Evolutionary conservation across 2,329 filamentous ascomycete species (phyloP).

Genomic region (Clarireedia monteithiana): DNA sequence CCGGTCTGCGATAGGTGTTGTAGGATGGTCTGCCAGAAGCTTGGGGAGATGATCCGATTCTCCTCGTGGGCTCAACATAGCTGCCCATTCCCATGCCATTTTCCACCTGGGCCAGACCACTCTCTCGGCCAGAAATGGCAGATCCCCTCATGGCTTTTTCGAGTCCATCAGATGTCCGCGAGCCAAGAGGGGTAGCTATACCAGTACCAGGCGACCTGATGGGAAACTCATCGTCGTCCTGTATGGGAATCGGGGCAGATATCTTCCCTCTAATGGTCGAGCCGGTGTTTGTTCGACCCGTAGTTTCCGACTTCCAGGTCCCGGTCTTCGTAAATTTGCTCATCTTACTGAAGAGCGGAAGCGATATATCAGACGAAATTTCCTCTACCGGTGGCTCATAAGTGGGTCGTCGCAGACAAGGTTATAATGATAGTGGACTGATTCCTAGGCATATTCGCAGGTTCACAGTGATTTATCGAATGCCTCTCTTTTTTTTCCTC

Average conservation of each 20-base stretch:
- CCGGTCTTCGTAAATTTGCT: slow-evolving; percentile 21
- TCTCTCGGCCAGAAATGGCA: slow-evolving; percentile 5
- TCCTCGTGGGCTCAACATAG: slow-evolving; percentile 1
- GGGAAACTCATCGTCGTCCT: slow-evolving; percentile 48
- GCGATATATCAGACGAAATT: not conserved
- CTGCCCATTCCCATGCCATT: slow-evolving; percentile 6
- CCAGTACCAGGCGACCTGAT: slow-evolving; percentile 38
- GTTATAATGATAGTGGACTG: slow-evolving; percentile 1
- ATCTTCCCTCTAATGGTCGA: slow-evolving; percentile 48
- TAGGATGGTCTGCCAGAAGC: slow-evolving; percentile 13
- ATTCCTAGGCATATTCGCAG: slow-evolving; percentile 12
- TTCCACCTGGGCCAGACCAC: slow-evolving; percentile 13
- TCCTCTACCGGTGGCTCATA: slow-evolving; percentile 1
- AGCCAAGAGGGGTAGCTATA: slow-evolving; percentile 30
- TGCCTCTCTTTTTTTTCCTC: not conserved
- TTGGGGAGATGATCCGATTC: not conserved
- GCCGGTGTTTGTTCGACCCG: slow-evolving; percentile 29
- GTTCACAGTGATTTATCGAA: not conserved
- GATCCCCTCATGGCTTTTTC: slow-evolving; percentile 6
- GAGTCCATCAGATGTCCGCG: slow-evolving; percentile 9
- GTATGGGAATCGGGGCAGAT: slow-evolving; percentile 52
- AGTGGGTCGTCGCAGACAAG: slow-evolving; percentile 13
- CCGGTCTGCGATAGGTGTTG: slow-evolving; percentile 12
- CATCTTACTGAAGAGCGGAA: slow-evolving; percentile 16
- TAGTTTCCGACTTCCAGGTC: slow-evolving; percentile 19